Conservation (phyloP, 2,329 filamentous ascomycete genomes). For the Cladosporium sp. region DNA sequence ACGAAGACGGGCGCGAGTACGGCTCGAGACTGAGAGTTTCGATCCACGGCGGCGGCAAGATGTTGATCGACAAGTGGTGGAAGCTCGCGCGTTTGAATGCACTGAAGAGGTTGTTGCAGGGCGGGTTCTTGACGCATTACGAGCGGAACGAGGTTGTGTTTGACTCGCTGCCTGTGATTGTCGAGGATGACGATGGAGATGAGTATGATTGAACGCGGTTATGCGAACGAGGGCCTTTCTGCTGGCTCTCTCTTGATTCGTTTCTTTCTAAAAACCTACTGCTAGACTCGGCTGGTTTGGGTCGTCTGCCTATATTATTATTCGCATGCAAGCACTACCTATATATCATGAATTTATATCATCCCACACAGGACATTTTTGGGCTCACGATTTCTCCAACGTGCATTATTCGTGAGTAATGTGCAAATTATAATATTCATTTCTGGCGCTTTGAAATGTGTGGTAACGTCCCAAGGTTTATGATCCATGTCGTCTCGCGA, state of each 20-base stretch:
- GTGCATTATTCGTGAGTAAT: neutral
- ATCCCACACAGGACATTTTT: neutral
- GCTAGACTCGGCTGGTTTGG: neutral
- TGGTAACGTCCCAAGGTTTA: too few relatives aligned
- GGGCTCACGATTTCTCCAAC: neutral
- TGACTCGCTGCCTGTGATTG: slow-evolving; percentile 55
- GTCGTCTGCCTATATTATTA: neutral
- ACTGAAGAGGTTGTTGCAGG: slow-evolving; percentile 61
- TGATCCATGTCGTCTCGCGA: neutral
- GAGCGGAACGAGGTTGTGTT: slow-evolving; percentile 63
- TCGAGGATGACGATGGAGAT: slow-evolving; percentile 31
- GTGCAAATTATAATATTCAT: neutral
- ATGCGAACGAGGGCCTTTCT: neutral
- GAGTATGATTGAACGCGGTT: slow-evolving; percentile 10
- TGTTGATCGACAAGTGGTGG: slow-evolving; percentile 74
- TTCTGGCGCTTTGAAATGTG: neutral
- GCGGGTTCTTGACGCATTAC: slow-evolving; percentile 65
- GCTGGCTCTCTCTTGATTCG: neutral
- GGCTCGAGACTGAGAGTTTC: slow-evolving; percentile 65
- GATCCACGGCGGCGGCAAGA: slow-evolving; percentile 59
- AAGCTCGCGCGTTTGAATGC: slow-evolving; percentile 66
- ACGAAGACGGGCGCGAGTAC: slow-evolving; percentile 61
- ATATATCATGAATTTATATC: neutral
- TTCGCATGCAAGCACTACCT: neutral
- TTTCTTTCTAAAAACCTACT: neutral